Evolutionary conservation across 1,284 basidiomycete genomes (phyloP), one percentile per base, ranked within the genome.

Genomic region (Marasmius oreades): DNA sequence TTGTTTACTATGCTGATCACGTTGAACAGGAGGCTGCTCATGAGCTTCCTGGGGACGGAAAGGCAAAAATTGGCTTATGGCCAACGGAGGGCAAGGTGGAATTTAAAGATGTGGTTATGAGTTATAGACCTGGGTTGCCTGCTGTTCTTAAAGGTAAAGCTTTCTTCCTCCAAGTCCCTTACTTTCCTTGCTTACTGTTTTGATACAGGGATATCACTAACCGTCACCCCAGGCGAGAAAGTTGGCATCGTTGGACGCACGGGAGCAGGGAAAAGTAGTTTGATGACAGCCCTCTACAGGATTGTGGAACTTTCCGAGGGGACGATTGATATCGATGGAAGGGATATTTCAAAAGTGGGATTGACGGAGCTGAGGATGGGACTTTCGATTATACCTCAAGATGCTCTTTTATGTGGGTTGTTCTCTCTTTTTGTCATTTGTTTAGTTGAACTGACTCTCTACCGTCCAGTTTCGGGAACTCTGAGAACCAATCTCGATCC

Each of bases 361-460:
- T 70, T 92, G 26, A 73, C 74, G 42, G 85, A 90, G 65, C 72
- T 92, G 37, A 76, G 89, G 26, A 83, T 71, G 55, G 78, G 77
- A 23, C 77, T 93, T n/a, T 79, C 93, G 1, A 87, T 97, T 65
- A 95, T 98, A 59, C 93, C 94, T 8, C 94, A 97, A 69, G 95
- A 97, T 62, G 84, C 87, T 92, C 68, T 73, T 80, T 68, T 59
- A 31, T 62, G 47, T 50, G 47, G 14, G 47, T n/a, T 26, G 33
- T 48, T 31, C 22, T 53, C 42, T 39, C 14, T 53, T 22, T 14
- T 26, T 52, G 46, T 44, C 61, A 20, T 28, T 24, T 50, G 51
- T 56, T 61, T 64, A 28, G 60, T 66, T 51, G 36, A 46, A 59
- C 26, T 37, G 34, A 18, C 16, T 44, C 23, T n/a, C 22, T 36